Conservation (phyloP, 2,329 filamentous ascomycete species). For the Ceratocystis cubensis region DNA sequence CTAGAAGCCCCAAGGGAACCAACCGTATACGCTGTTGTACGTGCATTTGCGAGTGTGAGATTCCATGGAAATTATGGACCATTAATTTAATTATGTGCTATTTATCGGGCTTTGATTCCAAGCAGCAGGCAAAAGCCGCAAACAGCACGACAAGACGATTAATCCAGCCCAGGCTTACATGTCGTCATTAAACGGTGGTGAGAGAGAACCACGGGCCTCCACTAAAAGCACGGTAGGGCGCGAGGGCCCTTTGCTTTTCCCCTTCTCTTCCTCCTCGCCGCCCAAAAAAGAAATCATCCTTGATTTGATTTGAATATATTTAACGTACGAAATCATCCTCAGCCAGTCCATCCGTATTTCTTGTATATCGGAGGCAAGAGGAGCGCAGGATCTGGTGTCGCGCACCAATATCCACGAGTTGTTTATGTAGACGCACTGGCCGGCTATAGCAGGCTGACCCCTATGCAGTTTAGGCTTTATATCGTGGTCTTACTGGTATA, state of each 20-base stretch:
- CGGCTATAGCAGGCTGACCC: background rate
- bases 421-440: background rate
- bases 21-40: background rate
- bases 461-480: background rate
- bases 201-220: background rate
- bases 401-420: background rate
- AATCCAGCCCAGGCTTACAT: background rate
- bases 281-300: background rate
- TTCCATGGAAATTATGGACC: background rate
- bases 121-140: background rate
- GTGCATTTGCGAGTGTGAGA: background rate
- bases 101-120: background rate
- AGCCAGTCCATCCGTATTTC: background rate
- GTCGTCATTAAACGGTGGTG: constrained; percentile 5
- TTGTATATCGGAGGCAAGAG: background rate
- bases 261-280: background rate
- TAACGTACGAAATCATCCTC: background rate
- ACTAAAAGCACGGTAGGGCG: background rate
- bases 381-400: background rate
- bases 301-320: too few relatives aligned
- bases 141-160: background rate
- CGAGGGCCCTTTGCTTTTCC: background rate
- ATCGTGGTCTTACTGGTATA: background rate
- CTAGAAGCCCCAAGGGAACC: background rate
- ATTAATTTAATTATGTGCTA: background rate